A percentile compares a stretch with the other conserved stretches of the same genome.
phyloP scores from a whole-genome alignment of 139 green algal species.

The Parachlorella kessleri region DNA sequence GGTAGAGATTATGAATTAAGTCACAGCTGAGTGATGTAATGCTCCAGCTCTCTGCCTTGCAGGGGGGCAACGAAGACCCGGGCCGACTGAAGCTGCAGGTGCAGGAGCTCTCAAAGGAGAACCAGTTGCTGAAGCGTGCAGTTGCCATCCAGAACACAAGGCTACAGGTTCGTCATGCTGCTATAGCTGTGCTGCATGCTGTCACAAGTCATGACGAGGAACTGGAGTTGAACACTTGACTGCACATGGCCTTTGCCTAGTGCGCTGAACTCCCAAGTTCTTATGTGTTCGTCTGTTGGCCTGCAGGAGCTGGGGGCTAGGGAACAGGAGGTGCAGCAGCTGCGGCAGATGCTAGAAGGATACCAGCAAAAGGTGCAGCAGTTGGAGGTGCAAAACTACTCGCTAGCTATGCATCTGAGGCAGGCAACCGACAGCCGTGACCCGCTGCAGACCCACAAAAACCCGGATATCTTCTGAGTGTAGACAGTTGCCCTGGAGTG shows the following conservation, averaged over 20 bases:
- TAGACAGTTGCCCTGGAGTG: too few relatives aligned
- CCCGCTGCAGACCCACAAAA: slow-evolving; percentile 4
- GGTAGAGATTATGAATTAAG: background rate
- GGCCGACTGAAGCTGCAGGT: slow-evolving; percentile 26
- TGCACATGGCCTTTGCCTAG: too few relatives aligned
- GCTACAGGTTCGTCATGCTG: slow-evolving; percentile 49
- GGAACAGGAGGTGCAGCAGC: slow-evolving; percentile 51
- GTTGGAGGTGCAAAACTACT: slow-evolving; percentile 84
- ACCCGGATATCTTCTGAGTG: slow-evolving; percentile 66
- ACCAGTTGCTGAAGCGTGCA: slow-evolving; percentile 82
- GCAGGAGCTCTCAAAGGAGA: slow-evolving; percentile 54
- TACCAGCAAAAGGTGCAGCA: slow-evolving; percentile 62
- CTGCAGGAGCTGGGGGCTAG: slow-evolving; percentile 14
- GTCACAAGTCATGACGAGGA: background rate
- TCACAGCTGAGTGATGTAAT: background rate
- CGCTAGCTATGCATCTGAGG: slow-evolving; percentile 73
- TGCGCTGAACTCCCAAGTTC: too few relatives aligned
- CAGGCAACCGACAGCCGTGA: slow-evolving; percentile 53
- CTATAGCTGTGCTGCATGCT: background rate
- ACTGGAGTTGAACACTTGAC: background rate
- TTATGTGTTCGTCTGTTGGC: too few relatives aligned
- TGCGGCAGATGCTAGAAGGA: slow-evolving; percentile 57
- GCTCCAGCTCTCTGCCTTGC: background rate
- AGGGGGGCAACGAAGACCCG: background rate
- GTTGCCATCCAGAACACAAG: slow-evolving; percentile 80